Evolutionary conservation across 768 basidiomycete genomes (phyloP), one percentile per base, ranked within the genome.

Genomic region (Clitopilus hobsonii): DNA sequence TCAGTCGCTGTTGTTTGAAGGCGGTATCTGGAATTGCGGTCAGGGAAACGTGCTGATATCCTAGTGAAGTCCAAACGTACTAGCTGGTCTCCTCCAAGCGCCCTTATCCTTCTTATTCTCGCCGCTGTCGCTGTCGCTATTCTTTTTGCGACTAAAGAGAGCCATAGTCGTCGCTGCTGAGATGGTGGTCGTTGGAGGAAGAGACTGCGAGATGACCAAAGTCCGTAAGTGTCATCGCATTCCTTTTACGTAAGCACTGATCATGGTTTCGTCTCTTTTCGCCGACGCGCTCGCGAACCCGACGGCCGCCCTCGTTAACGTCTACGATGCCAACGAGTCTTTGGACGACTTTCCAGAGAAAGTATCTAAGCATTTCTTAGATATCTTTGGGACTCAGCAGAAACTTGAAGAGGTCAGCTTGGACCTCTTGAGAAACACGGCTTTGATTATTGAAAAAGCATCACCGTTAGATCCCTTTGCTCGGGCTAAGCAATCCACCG

Each of bases 1-100:
- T 98, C 67, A 99, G 83, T 54, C 97, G 89, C 72, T 99, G 97
- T 71, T 99, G 97, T 75, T 97, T 98, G 83, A 97, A 98, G 36
- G 95, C 96, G 56, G 95, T 98, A 73, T 98, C 94, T 97, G 70
- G 54, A 60, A 62, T 41, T 38, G 57, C 62, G 58, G 65, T 54
- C 58, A 60, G 60, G 59, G 51, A 56, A 49, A 53, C 51, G 23
- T 50, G 18, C 18, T 50, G 53, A 54, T 52, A 49, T 57, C 47
- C 57, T 53, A 47, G 41, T 2, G 49, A 20, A 11, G 32, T 45
- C 3, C 38, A 59, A 32, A 77, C 88, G 61, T 63, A 90, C 91
- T 94, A 49, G 92, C 92, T 57, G 92, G 92, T 59, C 86, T 73
- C 60, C 82, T 79, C 92, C 91, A 94, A 63, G 80, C 85, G 52